phyloP scores from a whole-genome alignment of 768 basidiomycete species.

The Tremella fuciformis region DNA sequence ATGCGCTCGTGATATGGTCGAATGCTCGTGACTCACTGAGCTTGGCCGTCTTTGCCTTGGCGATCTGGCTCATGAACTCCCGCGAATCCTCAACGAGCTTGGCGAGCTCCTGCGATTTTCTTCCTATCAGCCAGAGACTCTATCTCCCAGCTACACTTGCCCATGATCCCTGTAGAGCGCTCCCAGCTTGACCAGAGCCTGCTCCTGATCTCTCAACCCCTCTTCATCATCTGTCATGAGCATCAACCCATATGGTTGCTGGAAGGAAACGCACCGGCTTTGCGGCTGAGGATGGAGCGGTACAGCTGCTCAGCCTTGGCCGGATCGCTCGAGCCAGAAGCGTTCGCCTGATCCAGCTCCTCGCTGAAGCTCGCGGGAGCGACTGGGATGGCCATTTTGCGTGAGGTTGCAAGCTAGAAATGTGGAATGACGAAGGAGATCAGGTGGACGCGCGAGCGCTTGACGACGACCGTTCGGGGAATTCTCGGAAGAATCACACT shows the following conservation, averaged over 20 bases:
- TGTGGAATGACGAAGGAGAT: conserved; percentile 6
- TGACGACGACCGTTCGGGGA: too few relatives aligned
- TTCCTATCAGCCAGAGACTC: conserved; percentile 53
- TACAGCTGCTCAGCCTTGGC: conserved; percentile 70
- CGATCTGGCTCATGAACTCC: conserved; percentile 85
- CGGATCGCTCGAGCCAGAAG: conserved; percentile 57
- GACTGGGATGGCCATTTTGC: conserved; percentile 20
- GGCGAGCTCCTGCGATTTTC: conserved; percentile 79
- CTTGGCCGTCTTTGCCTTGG: conserved; percentile 96
- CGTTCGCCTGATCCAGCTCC: conserved; percentile 60
- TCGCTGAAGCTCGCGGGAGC: conserved; percentile 11
- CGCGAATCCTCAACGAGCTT: conserved; percentile 79
- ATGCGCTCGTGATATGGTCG: neutral
- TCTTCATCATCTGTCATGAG: conserved; percentile 56
- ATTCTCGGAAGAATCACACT: too few relatives aligned
- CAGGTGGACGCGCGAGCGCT: conserved; percentile 1
- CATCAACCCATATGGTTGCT: neutral
- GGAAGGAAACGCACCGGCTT: conserved; percentile 44
- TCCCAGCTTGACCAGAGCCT: conserved; percentile 78
- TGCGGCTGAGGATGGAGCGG: conserved; percentile 62
- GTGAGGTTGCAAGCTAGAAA: neutral
- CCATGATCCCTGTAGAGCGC: conserved; percentile 80
- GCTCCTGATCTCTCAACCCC: conserved; percentile 73
- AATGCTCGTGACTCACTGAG: conserved; percentile 66
- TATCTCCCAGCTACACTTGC: conserved; percentile 55